Evolutionary conservation across 2,329 filamentous ascomycete genomes (phyloP).

Genomic region (Aspergillus chevalieri): DNA sequence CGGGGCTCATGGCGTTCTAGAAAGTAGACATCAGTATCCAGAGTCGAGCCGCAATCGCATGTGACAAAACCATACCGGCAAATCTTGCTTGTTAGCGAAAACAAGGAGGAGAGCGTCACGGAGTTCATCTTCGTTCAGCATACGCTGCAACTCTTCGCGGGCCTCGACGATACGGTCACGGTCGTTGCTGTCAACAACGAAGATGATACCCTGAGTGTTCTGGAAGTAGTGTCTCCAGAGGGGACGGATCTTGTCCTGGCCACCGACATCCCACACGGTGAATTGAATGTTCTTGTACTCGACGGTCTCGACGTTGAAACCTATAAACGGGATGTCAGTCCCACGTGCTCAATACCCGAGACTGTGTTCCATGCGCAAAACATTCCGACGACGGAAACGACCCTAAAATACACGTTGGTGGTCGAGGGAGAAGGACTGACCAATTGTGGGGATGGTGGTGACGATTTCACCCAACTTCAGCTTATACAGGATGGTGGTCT

Average conservation of each 20-base stretch:
- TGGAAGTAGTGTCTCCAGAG: constrained; percentile 99
- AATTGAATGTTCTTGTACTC: constrained; percentile 99
- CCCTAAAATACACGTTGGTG: background rate
- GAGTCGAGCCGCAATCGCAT: background rate
- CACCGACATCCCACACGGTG: constrained; percentile 99
- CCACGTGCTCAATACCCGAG: no score
- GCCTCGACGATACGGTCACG: constrained; percentile 96
- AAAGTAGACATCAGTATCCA: constrained; percentile 23
- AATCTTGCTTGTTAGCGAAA: constrained; percentile 99
- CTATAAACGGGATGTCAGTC: constrained; percentile 36
- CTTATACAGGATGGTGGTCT: constrained; percentile 99
- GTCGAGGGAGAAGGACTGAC: constrained; percentile 48
- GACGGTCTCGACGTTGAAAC: constrained; percentile 99
- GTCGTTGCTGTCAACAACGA: constrained; percentile 99
- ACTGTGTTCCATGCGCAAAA: constrained; percentile 1
- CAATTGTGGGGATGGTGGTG: constrained; percentile 97
- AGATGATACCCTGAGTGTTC: constrained; percentile 99
- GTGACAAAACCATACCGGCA: constrained; percentile 62
- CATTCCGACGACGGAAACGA: background rate
- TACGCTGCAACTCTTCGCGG: constrained; percentile 90
- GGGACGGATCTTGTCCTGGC: constrained; percentile 99
- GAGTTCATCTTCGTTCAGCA: constrained; percentile 98
- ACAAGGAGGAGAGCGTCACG: constrained; percentile 93
- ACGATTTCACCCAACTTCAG: constrained; percentile 98
- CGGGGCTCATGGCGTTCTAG: constrained; percentile 98